Conservation (phyloP, 2,329 filamentous ascomycete genomes). For the Trichoderma cornu-damae region DNA sequence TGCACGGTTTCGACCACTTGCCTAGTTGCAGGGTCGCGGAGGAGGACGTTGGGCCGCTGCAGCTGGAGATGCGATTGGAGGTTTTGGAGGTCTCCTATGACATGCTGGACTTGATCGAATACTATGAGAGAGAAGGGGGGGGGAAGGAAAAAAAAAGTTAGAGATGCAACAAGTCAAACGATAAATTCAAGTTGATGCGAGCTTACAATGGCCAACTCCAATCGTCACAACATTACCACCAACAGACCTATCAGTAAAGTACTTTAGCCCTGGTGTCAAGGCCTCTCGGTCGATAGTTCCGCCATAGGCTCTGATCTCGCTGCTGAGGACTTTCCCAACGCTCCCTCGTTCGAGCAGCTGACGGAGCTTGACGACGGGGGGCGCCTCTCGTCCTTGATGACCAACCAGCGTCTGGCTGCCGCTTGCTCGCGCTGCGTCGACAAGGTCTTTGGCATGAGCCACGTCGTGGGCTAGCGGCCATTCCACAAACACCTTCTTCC, state of each 20-base stretch:
- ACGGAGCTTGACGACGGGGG: conserved; percentile 40
- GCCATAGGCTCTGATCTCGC: conserved; percentile 39
- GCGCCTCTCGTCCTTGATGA: conserved; percentile 46
- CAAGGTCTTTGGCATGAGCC: conserved; percentile 39
- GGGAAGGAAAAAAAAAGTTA: too few species aligned
- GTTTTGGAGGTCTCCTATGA: conserved; percentile 42
- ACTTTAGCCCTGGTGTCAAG: conserved; percentile 36
- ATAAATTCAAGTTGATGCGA: not conserved
- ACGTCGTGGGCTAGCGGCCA: conserved; percentile 51
- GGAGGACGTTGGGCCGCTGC: conserved; percentile 38
- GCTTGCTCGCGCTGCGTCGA: conserved; percentile 29
- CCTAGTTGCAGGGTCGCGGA: conserved; percentile 32
- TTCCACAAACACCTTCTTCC: conserved; percentile 52
- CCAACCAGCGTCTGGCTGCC: conserved; percentile 43
- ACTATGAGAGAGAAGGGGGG: too few species aligned
- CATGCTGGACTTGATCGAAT: conserved; percentile 42
- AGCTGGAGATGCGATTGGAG: conserved; percentile 40
- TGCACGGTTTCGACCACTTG: conserved; percentile 30
- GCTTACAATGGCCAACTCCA: conserved; percentile 39
- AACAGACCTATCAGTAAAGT: conserved; percentile 44
- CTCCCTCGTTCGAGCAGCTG: conserved; percentile 40
- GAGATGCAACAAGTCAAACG: not conserved
- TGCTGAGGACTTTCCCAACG: conserved; percentile 51
- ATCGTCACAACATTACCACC: conserved; percentile 44
- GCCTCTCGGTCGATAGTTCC: conserved; percentile 33